These are phyloP conservation scores for Deuterostichococcus epilithicus DNA, from an alignment of 139 green algal genomes.

Conservation along the genomic window DNA sequence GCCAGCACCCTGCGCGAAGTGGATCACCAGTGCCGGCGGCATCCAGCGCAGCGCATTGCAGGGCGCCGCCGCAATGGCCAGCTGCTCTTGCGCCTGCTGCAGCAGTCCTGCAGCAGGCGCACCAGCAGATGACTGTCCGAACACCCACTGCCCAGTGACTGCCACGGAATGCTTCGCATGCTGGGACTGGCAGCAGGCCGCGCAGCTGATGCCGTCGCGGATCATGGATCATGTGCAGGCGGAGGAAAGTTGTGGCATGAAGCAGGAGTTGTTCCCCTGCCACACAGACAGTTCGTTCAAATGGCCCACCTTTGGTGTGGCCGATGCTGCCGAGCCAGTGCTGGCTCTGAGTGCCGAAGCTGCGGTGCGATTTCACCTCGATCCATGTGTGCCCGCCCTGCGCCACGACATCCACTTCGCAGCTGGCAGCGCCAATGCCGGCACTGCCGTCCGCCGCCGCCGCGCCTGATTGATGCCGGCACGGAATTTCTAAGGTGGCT, in stretches of 20 bases:
- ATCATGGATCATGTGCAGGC: no score
- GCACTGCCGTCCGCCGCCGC: background rate
- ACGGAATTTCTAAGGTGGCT: background rate
- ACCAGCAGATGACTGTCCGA: no score
- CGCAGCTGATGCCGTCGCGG: no score
- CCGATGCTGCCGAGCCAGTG: slow-evolving; percentile 20
- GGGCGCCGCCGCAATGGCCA: slow-evolving; percentile 32
- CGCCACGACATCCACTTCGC: slow-evolving; percentile 46
- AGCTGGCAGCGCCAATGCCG: background rate
- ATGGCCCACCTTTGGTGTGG: background rate
- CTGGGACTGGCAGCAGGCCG: no score
- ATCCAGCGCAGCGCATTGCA: slow-evolving; percentile 34
- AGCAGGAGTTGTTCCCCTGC: no score
- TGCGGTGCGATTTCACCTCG: slow-evolving; percentile 55
- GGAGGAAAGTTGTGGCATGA: no score
- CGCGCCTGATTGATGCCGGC: background rate
- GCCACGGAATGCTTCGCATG: no score
- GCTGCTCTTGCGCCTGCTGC: slow-evolving; percentile 40
- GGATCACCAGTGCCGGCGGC: slow-evolving; percentile 31
- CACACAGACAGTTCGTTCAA: background rate
- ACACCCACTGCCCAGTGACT: no score
- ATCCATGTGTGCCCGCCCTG: slow-evolving; percentile 47
- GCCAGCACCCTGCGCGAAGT: slow-evolving; percentile 24
- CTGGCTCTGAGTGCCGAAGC: slow-evolving; percentile 33
- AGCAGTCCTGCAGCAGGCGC: slow-evolving; percentile 27